Evolutionary conservation across 768 basidiomycete genomes (phyloP).

Genomic region (Lentinula aciculospora): DNA sequence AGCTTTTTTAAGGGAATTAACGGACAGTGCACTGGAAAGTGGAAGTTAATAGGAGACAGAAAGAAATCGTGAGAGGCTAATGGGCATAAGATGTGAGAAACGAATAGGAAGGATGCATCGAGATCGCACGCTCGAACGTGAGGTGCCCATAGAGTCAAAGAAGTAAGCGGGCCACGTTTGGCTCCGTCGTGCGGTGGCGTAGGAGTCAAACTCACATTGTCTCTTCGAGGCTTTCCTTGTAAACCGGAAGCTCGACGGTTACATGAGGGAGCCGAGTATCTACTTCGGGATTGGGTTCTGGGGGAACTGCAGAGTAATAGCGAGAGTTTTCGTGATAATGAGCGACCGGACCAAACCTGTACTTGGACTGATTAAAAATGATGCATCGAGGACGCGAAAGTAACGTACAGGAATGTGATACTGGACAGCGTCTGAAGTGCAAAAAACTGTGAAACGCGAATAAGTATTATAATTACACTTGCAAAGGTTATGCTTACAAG

Average conservation of each 20-base stretch:
- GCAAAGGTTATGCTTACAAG: conserved; percentile 38
- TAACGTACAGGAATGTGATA: conserved; percentile 55
- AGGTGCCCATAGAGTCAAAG: too few species aligned
- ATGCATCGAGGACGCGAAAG: conserved; percentile 6
- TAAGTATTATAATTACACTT: background rate
- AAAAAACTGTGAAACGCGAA: conserved; percentile 51
- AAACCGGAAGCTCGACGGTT: conserved; percentile 81
- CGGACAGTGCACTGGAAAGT: conserved; percentile 56
- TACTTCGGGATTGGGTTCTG: conserved; percentile 55
- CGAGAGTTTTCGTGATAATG: conserved; percentile 82
- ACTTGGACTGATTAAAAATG: background rate
- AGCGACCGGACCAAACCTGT: conserved; percentile 74
- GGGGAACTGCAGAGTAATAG: conserved; percentile 71
- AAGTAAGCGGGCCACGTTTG: background rate
- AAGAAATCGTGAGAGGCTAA: background rate
- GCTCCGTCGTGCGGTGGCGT: conserved; percentile 8
- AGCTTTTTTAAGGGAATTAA: conserved; percentile 74
- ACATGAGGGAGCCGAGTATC: conserved; percentile 67
- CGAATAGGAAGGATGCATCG: background rate
- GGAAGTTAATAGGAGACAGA: background rate
- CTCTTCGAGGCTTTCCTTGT: conserved; percentile 79
- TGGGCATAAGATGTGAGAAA: background rate
- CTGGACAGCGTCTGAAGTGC: conserved; percentile 63
- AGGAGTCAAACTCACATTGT: conserved; percentile 70
- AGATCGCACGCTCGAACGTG: too few species aligned